A percentile compares a stretch with the other conserved stretches of the same genome.
Evolutionary conservation across 1,284 basidiomycete species (phyloP).

Genomic region (Trichosporon ovoides): DNA sequence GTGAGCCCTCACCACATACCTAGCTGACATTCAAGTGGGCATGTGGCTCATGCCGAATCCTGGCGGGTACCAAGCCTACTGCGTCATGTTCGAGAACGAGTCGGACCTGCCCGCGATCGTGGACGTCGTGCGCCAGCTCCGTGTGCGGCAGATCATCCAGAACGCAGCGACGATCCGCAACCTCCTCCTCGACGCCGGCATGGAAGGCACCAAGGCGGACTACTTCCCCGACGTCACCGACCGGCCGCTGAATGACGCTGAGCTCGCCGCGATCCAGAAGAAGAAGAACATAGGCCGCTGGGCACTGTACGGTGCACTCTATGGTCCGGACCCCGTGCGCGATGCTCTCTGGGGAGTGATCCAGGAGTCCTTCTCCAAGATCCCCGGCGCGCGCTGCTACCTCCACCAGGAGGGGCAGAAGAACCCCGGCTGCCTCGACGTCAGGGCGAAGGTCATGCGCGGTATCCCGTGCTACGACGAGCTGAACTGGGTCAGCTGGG

Average conservation of each 20-base stretch:
- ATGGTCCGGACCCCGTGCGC: slow-evolving; percentile 10
- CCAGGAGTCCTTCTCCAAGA: slow-evolving; percentile 1
- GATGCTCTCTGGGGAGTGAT: slow-evolving; percentile 11
- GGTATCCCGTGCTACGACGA: slow-evolving; percentile 13
- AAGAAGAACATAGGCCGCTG: slow-evolving; percentile 5
- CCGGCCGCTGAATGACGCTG: slow-evolving; percentile 5
- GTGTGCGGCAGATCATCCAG: slow-evolving; percentile 12
- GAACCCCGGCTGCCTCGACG: slow-evolving; percentile 5
- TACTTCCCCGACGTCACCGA: slow-evolving; percentile 4
- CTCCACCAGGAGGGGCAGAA: slow-evolving; percentile 11
- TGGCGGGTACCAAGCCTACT: slow-evolving; percentile 12
- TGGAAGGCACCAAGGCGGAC: slow-evolving; percentile 1
- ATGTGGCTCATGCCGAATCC: slow-evolving; percentile 14
- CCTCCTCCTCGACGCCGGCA: slow-evolving; percentile 7
- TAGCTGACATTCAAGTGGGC: background rate
- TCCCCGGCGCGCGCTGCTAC: slow-evolving; percentile 9
- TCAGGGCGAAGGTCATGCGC: slow-evolving; percentile 10
- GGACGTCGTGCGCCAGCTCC: slow-evolving; percentile 9
- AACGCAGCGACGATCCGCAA: slow-evolving; percentile 12
- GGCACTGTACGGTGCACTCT: slow-evolving; percentile 12
- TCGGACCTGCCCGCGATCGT: slow-evolving; percentile 10
- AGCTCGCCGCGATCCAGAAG: slow-evolving; percentile 6
- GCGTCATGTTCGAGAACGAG: slow-evolving; percentile 12
- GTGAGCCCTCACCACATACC: background rate
- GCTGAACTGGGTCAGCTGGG: slow-evolving; percentile 14